Percentiles rank a stretch among this genome's conserved stretches.
These are phyloP conservation scores for Euphorbia celastroides DNA, from an alignment of 441 rosid genomes.

Conservation along the genomic window DNA sequence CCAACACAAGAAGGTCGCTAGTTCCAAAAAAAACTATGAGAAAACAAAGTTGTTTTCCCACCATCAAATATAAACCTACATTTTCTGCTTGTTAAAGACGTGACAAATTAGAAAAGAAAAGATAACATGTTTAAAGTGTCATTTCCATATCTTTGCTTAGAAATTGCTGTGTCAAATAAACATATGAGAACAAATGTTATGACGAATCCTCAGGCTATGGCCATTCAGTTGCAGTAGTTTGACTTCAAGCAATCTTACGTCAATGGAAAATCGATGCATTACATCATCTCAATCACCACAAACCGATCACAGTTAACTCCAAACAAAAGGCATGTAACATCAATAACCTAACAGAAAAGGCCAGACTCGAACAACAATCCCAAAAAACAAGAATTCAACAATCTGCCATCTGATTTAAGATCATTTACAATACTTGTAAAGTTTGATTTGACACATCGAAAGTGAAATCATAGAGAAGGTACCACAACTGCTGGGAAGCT, in stretches of 20 bases:
- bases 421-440: not conserved
- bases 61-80: not conserved
- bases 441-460: not conserved
- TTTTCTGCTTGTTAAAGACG: no score
- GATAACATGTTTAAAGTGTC: not conserved
- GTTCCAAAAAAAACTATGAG: not conserved
- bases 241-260: not conserved
- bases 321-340: no score
- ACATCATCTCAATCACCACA: not conserved
- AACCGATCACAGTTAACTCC: no score
- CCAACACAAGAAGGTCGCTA: conserved; percentile 3
- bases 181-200: no score
- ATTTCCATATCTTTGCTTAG: not conserved
- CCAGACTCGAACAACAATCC: not conserved
- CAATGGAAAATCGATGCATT: not conserved
- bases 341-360: not conserved
- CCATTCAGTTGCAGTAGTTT: no score
- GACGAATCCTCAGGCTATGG: no score
- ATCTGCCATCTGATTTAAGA: conserved; percentile 12
- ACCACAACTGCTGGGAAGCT: not conserved
- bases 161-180: no score
- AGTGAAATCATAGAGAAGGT: not conserved
- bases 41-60: not conserved
- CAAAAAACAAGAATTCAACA: not conserved
- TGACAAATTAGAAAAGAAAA: no score